Base-by-base conservation (phyloP, 1,139 yeast species). In the Debaryomyces robertsiae region DNA sequence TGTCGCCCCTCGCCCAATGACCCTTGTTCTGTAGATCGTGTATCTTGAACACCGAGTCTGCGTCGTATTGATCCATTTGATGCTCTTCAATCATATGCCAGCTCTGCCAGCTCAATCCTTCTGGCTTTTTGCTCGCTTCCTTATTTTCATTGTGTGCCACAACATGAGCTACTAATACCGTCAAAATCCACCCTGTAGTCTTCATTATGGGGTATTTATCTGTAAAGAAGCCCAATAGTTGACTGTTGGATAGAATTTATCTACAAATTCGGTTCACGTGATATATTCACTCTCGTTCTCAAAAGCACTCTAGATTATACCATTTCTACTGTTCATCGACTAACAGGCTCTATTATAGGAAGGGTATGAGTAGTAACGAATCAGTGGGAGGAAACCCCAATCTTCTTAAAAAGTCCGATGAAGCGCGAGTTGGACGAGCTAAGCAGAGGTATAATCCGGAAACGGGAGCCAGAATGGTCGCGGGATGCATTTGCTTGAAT, bases 81-180 rank as follows among this genome's bases (percentile, higher is more conserved):
- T 91, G 98, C 62, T 91, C 98, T 52, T 81, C 82, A 47, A 77
- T 70, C 98, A 91, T 91, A 63, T 91, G 98, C 87, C 91, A 84
- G 49, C 76, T 76, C 53, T 83, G 87, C 95, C 95, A 86, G 11
- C 73, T 58, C 37, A 77, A 41, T 0, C 77, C 81, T 22, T 63
- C 63, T 3, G 88, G 88, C 33, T 67, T 73, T 23, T 38, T 27
- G 33, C 52, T 46, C 13, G 40, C 39, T 10, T 45, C 50, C 16
- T 48, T 35, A 36, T 52, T 54, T 16, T 41, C 48, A 3, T 59
- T 63, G 35, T 60, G 63, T 1, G 56, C 59, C 16, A 41, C 17
- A 3, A 37, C 58, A 5, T 19, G 25, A 4, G 42, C 38, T 3
- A 42, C 25, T 10, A 40, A 25, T 17, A 29, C 31, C 3, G 41